Conservation (phyloP, 1,139 yeast species). For the Kodamaea plutei region DNA sequence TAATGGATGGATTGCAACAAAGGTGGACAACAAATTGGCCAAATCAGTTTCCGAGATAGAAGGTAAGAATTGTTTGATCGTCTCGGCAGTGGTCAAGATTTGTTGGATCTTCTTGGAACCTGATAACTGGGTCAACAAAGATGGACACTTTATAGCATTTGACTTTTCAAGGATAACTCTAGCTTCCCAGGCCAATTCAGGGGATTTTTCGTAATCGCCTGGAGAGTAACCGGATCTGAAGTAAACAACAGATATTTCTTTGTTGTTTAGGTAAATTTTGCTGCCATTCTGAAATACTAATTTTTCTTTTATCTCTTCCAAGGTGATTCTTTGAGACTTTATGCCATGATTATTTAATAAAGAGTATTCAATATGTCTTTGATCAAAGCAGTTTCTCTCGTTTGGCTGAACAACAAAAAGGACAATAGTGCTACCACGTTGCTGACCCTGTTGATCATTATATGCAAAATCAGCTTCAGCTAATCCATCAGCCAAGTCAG, state of each 20-base stretch:
- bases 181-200: conserved; percentile 65
- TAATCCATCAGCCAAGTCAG: conserved; percentile 64
- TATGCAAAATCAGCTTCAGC: conserved; percentile 63
- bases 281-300: conserved; percentile 33
- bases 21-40: conserved; percentile 50
- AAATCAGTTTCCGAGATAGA: conserved; percentile 21
- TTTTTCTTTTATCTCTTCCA: conserved; percentile 51
- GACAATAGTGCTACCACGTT: conserved; percentile 44
- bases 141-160: conserved; percentile 86
- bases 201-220: conserved; percentile 54
- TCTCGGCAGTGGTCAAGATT: conserved; percentile 56
- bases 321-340: conserved; percentile 59
- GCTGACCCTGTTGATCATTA: conserved; percentile 13
- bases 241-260: conserved; percentile 81
- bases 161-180: conserved; percentile 69
- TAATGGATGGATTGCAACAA: conserved; percentile 82
- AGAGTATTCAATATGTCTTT: conserved; percentile 74
- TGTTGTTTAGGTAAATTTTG: conserved; percentile 48
- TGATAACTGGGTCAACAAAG: conserved; percentile 79
- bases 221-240: conserved; percentile 90
- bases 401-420: conserved; percentile 78
- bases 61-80: conserved; percentile 47
- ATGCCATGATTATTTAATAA: conserved; percentile 55
- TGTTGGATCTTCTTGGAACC: conserved; percentile 95
- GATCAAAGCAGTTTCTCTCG: conserved; percentile 90